Evolutionary conservation across 2,329 filamentous ascomycete genomes (phyloP).

Genomic region (Emericellopsis cladophorae): DNA sequence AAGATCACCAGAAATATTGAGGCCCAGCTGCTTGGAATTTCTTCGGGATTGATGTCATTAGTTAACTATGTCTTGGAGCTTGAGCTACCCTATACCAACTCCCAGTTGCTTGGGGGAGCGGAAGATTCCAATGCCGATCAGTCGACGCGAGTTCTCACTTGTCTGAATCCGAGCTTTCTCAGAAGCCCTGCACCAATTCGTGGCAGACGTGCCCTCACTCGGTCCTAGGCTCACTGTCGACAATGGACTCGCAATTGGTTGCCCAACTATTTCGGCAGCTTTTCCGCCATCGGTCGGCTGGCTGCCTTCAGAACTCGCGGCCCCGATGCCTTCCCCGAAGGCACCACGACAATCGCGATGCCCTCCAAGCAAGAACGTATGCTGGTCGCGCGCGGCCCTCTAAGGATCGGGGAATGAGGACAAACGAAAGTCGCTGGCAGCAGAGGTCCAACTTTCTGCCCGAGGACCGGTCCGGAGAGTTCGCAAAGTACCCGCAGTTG

Average conservation of each 20-base stretch:
- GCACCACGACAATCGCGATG: conserved; percentile 1
- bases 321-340: background rate
- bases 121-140: conserved; percentile 1
- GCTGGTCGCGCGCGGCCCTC: conserved; percentile 14
- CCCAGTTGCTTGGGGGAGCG: background rate
- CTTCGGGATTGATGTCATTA: no score
- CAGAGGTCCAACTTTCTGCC: conserved; percentile 67
- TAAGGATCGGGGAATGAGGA: conserved; percentile 25
- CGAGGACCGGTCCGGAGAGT: conserved; percentile 67
- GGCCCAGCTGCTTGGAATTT: no score
- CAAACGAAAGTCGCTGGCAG: conserved; percentile 68
- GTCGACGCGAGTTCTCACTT: no score
- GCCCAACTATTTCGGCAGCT: conserved; percentile 74
- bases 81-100: no score
- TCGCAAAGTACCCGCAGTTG: conserved; percentile 69
- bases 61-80: no score
- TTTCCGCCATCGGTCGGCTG: conserved; percentile 48
- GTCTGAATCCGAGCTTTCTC: background rate
- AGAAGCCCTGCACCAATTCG: background rate
- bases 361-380: conserved; percentile 13
- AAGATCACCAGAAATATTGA: no score
- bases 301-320: conserved; percentile 14
- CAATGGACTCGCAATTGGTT: conserved; percentile 74
- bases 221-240: conserved; percentile 1
- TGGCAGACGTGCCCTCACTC: no score